Evolutionary conservation across 2,329 filamentous ascomycete genomes (phyloP).

Genomic region (Xylaria multiplex): DNA sequence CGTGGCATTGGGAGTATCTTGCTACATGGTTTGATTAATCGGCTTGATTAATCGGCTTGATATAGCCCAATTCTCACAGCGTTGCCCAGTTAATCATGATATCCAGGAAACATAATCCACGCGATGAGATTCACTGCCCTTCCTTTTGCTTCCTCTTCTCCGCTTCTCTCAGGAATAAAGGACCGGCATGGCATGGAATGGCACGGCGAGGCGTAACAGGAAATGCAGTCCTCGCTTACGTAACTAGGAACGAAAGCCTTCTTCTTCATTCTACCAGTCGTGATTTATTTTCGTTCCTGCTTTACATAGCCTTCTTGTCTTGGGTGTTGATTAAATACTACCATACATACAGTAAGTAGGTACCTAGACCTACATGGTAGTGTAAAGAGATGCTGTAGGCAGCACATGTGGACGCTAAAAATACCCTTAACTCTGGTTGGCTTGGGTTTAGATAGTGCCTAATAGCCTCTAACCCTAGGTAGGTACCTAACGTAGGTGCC

Average conservation of each 20-base stretch:
- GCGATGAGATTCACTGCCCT: neutral
- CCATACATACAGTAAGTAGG: neutral
- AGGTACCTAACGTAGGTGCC: no score
- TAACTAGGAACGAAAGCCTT: conserved; percentile 7
- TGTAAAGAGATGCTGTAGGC: neutral
- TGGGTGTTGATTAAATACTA: neutral
- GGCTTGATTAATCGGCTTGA: no score
- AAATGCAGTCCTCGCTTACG: conserved; percentile 3
- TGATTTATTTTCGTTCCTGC: neutral
- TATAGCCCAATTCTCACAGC: no score
- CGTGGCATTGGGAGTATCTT: no score
- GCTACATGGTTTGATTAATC: no score
- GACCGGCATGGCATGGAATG: neutral
- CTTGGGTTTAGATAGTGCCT: neutral
- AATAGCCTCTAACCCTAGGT: neutral
- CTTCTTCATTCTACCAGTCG: neutral
- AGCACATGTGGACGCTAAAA: neutral
- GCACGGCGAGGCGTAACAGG: neutral
- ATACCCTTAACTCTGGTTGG: neutral
- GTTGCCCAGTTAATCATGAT: neutral
- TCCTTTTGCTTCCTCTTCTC: no score
- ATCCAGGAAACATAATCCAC: neutral
- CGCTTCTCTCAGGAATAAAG: neutral
- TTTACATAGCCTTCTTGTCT: neutral
- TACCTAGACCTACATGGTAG: neutral